Conservation (phyloP, 1,284 basidiomycete genomes). For the Cutaneotrichosporon sp. region DNA sequence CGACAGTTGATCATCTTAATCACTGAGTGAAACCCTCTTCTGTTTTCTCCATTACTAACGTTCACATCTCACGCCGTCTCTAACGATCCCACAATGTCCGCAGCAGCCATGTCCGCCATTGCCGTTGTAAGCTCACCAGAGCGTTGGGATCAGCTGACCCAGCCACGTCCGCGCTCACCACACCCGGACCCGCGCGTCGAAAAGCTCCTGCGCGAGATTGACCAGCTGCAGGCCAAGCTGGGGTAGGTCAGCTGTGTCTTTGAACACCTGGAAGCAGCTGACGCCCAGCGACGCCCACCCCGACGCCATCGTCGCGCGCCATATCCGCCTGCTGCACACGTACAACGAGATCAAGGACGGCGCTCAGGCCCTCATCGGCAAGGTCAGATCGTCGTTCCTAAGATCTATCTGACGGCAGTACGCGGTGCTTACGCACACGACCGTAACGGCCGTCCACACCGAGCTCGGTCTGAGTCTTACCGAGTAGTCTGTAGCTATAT, state of each 20-base stretch:
- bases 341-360: slow-evolving; percentile 49
- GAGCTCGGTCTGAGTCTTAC: slow-evolving; percentile 36
- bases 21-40: too few relatives aligned
- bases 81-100: too few relatives aligned
- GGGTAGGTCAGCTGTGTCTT: slow-evolving; percentile 15
- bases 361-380: slow-evolving; percentile 41
- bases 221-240: slow-evolving; percentile 19
- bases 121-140: not conserved
- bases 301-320: slow-evolving; percentile 31
- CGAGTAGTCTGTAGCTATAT: slow-evolving; percentile 21
- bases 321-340: slow-evolving; percentile 43
- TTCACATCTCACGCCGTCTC: too few relatives aligned
- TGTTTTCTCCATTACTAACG: too few relatives aligned
- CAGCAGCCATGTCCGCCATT: not conserved
- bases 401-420: slow-evolving; percentile 35
- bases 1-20: too few relatives aligned
- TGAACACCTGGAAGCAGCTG: not conserved
- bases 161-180: slow-evolving; percentile 4
- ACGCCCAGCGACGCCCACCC: slow-evolving; percentile 29
- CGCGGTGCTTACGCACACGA: slow-evolving; percentile 32
- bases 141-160: not conserved
- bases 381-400: slow-evolving; percentile 19
- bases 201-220: slow-evolving; percentile 19
- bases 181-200: slow-evolving; percentile 10
- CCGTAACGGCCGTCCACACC: slow-evolving; percentile 38